Conservation (phyloP, 306 rosid species). For the Citrullus amarus region DNA sequence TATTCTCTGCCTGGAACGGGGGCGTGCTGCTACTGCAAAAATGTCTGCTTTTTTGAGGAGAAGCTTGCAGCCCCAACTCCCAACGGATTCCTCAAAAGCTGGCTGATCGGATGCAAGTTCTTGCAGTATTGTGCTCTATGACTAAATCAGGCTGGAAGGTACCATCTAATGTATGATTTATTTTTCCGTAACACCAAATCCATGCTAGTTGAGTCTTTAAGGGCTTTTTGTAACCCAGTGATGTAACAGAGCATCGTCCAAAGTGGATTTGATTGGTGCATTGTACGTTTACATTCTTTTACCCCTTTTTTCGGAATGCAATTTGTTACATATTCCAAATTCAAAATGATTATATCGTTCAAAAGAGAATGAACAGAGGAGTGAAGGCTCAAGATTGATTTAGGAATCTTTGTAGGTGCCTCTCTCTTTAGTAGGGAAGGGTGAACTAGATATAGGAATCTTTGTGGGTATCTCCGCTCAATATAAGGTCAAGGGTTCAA, state of each 20-base stretch:
- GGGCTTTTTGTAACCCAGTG: not conserved
- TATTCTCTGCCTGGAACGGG: conserved; percentile 80
- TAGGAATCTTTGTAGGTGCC: not conserved
- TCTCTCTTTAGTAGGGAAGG: not conserved
- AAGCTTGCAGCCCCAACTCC: conserved; percentile 42
- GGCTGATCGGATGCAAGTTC: not conserved
- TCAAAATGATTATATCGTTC: not conserved
- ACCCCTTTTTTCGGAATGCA: not conserved
- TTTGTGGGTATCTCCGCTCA: not conserved
- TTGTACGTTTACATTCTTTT: not conserved
- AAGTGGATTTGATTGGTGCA: not conserved
- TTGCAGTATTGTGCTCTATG: not conserved
- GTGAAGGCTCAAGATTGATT: not conserved
- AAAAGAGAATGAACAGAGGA: not conserved
- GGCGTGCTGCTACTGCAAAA: conserved; percentile 56
- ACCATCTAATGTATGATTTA: not conserved
- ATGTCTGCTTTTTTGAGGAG: conserved; percentile 69
- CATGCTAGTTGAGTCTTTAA: not conserved
- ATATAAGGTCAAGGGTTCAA: too few species aligned
- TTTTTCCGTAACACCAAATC: not conserved
- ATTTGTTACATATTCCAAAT: not conserved
- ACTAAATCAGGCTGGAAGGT: not conserved
- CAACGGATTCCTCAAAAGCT: not conserved
- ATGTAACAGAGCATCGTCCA: not conserved
- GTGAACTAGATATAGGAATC: not conserved